A percentile compares a stretch with the other conserved stretches of the same genome.
phyloP scores from a whole-genome alignment of 305 asterid species.

The Solanum hybrid region DNA sequence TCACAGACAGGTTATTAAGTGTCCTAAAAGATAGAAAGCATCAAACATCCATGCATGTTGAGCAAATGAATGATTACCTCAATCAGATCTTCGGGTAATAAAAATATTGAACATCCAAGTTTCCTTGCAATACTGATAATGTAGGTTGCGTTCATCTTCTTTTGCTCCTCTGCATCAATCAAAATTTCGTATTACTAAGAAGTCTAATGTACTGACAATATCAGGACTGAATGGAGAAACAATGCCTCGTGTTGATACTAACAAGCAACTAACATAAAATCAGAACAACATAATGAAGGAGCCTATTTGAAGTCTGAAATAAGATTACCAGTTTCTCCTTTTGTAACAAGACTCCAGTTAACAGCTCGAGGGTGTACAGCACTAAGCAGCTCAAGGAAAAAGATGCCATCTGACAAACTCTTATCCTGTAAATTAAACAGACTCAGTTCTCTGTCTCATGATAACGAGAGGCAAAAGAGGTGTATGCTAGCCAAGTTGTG shows the following conservation, averaged over 20 bases:
- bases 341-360: slow-evolving; percentile 94
- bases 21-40: not conserved
- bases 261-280: not conserved
- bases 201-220: not conserved
- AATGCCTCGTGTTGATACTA: not conserved
- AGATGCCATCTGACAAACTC: slow-evolving; percentile 71
- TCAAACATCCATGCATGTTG: not conserved
- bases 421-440: slow-evolving; percentile 51
- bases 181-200: not conserved
- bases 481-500: not conserved
- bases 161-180: slow-evolving; percentile 47
- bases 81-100: slow-evolving; percentile 73
- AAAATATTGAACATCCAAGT: slow-evolving; percentile 78
- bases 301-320: not conserved
- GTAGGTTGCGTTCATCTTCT: slow-evolving; percentile 71
- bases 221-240: not conserved
- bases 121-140: slow-evolving; percentile 71
- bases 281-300: not conserved
- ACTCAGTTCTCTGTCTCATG: not conserved
- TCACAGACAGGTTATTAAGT: not conserved
- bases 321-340: slow-evolving; percentile 59
- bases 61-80: slow-evolving; percentile 36
- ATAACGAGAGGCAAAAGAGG: not conserved
- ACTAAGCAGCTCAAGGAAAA: slow-evolving; percentile 89
- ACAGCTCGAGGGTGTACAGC: slow-evolving; percentile 93